Evolutionary conservation across 148 eudicot species (phyloP), one percentile per base, ranked within the genome.

Genomic region (Spergularia marina): DNA sequence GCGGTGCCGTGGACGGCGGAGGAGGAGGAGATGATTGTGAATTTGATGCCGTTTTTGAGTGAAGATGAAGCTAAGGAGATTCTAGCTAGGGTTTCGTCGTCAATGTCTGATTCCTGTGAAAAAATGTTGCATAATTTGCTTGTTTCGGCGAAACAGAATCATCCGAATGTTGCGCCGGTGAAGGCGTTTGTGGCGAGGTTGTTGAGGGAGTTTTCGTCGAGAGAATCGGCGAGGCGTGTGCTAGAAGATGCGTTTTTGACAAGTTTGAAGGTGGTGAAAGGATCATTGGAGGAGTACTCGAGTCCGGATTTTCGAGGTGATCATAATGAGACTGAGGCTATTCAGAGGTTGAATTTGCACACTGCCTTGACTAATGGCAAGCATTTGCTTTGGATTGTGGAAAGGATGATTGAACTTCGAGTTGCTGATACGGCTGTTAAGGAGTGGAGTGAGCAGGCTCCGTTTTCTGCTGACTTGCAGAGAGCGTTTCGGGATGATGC

Each of bases 1-100:
- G 91, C 95, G 4, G 98, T 94, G 49, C 97, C 98, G n/a, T 94
- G 98, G 97, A 88, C 79, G 30, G 97, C 90, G 25, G 93, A 91
- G 8, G 97, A 94, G 66, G 98, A 94, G 68, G 84, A 64, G 39
- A 78, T 53, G 62, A 82, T 94, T 9, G 17, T 91, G 60, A 78
- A 75, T 57, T 64, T 90, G 20, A 71, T 89, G 59, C 94, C 92
- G 0, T 71, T 85, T 65, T 74, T 91, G 17, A 82, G 83, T 12
- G 86, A 85, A 3, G 92, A 87, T 16, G 97, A 94, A 63, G 81
- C 90, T 11, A 72, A 72, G 20, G 88, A 88, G 71, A 86, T 91
- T 25, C 52, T 91, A 13, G 84, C 91, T 83, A 88, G 98, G 88
- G 90, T 90, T 84, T 82, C 82, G 12, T 84, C 91, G 0, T 76